Base-by-base conservation (phyloP, 2,329 filamentous ascomycete species). In the Juglanconis oblonga region DNA sequence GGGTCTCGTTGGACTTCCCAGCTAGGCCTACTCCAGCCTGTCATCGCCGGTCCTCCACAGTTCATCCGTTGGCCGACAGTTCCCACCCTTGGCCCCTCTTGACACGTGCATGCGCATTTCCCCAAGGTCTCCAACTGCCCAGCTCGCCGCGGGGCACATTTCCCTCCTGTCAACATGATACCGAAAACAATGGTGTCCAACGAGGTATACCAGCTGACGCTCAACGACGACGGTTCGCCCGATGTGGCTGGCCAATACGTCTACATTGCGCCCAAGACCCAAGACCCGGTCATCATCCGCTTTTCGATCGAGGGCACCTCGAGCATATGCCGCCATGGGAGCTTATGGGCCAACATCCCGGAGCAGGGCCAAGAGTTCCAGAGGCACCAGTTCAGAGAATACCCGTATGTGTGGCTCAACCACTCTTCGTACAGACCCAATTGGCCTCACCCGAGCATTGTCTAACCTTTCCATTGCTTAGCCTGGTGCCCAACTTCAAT, bases 281-380 rank as follows among this genome's bases (percentile, higher is more conserved):
- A 82, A 45, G 82, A 88, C n/a, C 89, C 89, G 47, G 88, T 98
- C 69, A 84, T 84, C 56, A 80, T 97, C 59, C 88, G 94, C 62
- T 97, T 99, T 75, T 86, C 92, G 67, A 94, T 97, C 67, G 90
- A 97, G 75, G 93, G 95, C 64, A 94, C 92, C 59, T 97, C 94
- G 72, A 97, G 94, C 64, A 95, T 99, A 79, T 97, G 93, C 75
- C 87, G 92, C 67, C 83, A 97, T 76, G 95, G 96, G 62, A 97
- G 91, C 71, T 82, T 99, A 64, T 99, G 95, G 94, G 89, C 97
- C 70, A 99, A 99, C 74, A 90, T 98, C 62, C 95, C 95, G 7
- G 84, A 88, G 63, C 81, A 87, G 68, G 92, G 88, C 61, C 79
- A 86, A 53, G 78, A 86, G 48, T 99, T 98, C 71, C 83, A 86